Evolutionary conservation across 148 eudicot species (phyloP).

Genomic region (Pouteria glomerata): DNA sequence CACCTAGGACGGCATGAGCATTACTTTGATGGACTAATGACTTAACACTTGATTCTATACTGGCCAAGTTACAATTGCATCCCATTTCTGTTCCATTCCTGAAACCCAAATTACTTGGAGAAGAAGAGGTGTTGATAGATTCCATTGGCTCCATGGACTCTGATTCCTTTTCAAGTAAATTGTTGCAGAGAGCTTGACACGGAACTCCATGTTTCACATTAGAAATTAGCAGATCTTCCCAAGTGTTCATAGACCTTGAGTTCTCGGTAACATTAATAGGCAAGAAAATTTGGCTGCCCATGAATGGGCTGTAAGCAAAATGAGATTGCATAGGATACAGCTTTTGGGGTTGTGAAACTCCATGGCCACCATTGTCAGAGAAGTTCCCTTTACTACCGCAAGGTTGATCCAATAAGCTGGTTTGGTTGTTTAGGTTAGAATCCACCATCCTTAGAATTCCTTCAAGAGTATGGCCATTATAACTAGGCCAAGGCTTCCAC

Average conservation of each 20-base stretch:
- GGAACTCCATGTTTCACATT: background rate
- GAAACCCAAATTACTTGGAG: background rate
- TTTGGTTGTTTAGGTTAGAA: background rate
- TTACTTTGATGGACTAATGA: background rate
- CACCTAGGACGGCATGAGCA: background rate
- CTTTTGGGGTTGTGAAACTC: background rate
- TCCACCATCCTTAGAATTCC: background rate
- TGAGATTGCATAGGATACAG: background rate
- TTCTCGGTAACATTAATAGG: background rate
- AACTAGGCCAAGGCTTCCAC: constrained; percentile 6
- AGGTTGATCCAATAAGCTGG: background rate
- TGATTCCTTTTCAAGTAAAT: background rate
- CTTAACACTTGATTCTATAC: background rate
- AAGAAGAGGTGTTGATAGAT: background rate
- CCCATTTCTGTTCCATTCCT: background rate
- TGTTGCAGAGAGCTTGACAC: background rate
- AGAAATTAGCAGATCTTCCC: background rate
- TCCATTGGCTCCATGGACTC: background rate
- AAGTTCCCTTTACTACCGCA: constrained; percentile 7
- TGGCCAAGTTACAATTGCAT: background rate
- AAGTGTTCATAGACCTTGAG: background rate
- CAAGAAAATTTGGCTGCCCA: background rate
- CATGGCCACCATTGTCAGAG: background rate
- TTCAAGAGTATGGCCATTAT: background rate
- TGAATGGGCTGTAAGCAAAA: background rate